Evolutionary conservation across 208 protist species (phyloP).

Genomic region (Acanthamoeba lugdunensis): DNA sequence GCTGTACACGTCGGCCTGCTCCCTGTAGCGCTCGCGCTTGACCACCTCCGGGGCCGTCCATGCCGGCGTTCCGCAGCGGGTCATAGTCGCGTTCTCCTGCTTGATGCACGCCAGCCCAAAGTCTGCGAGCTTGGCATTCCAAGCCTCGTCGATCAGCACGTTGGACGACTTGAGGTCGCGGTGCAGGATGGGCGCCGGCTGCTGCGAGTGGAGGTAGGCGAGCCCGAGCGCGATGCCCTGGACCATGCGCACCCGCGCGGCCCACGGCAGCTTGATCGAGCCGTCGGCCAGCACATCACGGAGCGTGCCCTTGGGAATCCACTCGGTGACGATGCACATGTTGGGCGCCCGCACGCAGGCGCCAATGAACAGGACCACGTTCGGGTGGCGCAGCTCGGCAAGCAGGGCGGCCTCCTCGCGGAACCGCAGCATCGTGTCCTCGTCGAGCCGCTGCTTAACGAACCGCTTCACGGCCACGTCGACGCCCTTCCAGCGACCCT

Average conservation of each 20-base stretch:
- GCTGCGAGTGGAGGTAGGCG: conserved; percentile 52
- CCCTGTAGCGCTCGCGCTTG: conserved; percentile 31
- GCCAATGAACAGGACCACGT: conserved; percentile 67
- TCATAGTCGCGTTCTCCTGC: conserved; percentile 66
- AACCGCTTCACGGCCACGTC: conserved; percentile 69
- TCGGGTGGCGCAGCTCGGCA: conserved; percentile 35
- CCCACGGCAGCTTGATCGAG: conserved; percentile 36
- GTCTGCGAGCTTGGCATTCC: conserved; percentile 75
- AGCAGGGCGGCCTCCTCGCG: conserved; percentile 44
- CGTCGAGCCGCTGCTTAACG: conserved; percentile 40
- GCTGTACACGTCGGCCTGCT: conserved; percentile 52
- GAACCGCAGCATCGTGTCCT: conserved; percentile 63
- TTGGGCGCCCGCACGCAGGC: conserved; percentile 14
- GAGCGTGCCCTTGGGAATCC: conserved; percentile 49
- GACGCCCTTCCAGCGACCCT: conserved; percentile 50
- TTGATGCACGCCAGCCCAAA: conserved; percentile 50
- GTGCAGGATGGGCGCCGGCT: conserved; percentile 30
- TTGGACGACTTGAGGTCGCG: conserved; percentile 67
- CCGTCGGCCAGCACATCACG: conserved; percentile 20
- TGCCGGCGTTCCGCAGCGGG: conserved; percentile 49
- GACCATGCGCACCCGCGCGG: not conserved
- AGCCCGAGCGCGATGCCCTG: conserved; percentile 37
- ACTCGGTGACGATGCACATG: conserved; percentile 49
- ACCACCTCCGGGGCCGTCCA: conserved; percentile 60
- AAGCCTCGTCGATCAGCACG: conserved; percentile 29